phyloP scores from a whole-genome alignment of 2,329 filamentous ascomycete species.

The Calonectria pseudoreteaudii region DNA sequence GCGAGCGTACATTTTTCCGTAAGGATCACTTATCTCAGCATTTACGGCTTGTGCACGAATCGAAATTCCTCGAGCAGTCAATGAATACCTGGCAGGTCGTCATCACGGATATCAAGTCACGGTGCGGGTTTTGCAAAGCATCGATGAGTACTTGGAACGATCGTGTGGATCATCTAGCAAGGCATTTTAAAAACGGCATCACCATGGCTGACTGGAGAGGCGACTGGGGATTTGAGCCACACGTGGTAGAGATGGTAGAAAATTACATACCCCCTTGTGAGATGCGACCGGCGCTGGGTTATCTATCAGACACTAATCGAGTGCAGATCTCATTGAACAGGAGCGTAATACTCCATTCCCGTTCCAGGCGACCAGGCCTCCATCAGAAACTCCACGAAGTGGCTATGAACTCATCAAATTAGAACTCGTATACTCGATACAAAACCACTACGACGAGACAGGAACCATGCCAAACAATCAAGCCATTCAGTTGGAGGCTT shows the following conservation, averaged over 20 bases:
- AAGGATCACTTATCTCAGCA: conserved; percentile 50
- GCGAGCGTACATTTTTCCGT: conserved; percentile 37
- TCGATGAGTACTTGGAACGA: conserved; percentile 41
- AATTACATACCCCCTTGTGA: not conserved
- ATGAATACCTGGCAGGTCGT: conserved; percentile 49
- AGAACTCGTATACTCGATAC: not conserved
- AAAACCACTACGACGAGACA: not conserved
- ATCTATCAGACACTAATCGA: not conserved
- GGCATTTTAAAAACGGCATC: conserved; percentile 37
- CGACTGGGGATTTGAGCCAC: conserved; percentile 36
- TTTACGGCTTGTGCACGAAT: conserved; percentile 48
- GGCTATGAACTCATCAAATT: not conserved
- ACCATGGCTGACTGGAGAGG: conserved; percentile 42
- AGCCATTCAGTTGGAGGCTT: not conserved
- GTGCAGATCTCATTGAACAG: not conserved
- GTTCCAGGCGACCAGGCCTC: not conserved
- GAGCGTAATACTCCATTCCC: not conserved
- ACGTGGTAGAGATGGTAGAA: not conserved
- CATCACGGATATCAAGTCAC: conserved; percentile 36
- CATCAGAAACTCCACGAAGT: not conserved
- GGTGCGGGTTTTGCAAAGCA: conserved; percentile 46
- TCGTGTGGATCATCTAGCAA: conserved; percentile 43
- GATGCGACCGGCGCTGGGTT: not conserved
- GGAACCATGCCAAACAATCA: not conserved
- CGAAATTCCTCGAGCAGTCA: conserved; percentile 47